A percentile compares a stretch with the other conserved stretches of the same genome.
Conservation (phyloP, 139 green algal species). For the Ostreobium quekettii region DNA sequence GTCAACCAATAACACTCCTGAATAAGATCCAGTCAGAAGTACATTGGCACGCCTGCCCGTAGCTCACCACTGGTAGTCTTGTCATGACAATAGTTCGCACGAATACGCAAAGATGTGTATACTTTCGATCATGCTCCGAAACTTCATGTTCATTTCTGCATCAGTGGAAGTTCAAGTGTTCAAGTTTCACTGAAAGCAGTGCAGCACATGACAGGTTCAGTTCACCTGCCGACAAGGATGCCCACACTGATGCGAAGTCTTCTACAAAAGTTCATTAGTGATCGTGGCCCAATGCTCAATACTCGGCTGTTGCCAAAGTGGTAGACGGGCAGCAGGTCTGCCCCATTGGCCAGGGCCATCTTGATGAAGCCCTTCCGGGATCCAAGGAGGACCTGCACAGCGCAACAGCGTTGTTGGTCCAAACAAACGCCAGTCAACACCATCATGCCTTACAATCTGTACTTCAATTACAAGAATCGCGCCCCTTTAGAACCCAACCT, state of each 20-base stretch:
- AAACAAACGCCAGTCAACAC: neutral
- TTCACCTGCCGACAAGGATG: slow-evolving; percentile 7
- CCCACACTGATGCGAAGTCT: slow-evolving; percentile 9
- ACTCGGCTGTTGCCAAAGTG: slow-evolving; percentile 18
- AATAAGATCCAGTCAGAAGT: neutral
- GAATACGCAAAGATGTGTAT: neutral
- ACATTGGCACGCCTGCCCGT: neutral
- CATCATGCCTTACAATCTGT: neutral
- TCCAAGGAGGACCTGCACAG: slow-evolving; percentile 8
- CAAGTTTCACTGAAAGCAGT: neutral
- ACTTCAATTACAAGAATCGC: neutral
- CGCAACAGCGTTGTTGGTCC: no score
- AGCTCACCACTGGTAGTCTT: neutral
- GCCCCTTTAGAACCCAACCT: neutral
- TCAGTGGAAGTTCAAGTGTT: neutral
- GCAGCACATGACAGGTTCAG: neutral
- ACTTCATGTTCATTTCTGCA: neutral
- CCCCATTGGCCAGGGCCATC: slow-evolving; percentile 8
- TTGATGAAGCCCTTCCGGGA: slow-evolving; percentile 6
- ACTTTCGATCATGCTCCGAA: neutral
- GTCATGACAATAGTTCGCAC: neutral
- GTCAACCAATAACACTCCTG: neutral
- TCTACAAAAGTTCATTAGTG: slow-evolving; percentile 13
- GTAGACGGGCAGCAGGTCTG: slow-evolving; percentile 10
- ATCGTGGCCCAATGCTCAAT: slow-evolving; percentile 10